phyloP scores from a whole-genome alignment of 2,329 filamentous ascomycete genomes.

The Alternaria dauci region DNA sequence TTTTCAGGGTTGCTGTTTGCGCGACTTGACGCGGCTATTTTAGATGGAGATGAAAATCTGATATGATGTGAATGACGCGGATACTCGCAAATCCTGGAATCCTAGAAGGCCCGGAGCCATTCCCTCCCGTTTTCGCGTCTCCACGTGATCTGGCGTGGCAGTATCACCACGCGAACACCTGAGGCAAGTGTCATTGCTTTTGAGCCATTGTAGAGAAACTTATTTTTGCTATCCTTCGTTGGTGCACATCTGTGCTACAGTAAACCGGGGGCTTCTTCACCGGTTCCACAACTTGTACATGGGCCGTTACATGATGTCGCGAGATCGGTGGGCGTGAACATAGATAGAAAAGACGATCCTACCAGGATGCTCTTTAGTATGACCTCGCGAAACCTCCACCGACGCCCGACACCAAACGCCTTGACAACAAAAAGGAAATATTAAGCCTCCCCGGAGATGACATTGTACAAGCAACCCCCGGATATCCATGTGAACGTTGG shows the following conservation, averaged over 20 bases:
- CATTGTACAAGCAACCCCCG: background rate
- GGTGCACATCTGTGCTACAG: background rate
- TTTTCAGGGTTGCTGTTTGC: slow-evolving; percentile 10
- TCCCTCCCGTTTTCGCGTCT: slow-evolving; percentile 13
- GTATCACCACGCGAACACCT: slow-evolving; percentile 4
- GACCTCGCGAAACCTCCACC: slow-evolving; percentile 13
- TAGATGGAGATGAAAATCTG: slow-evolving; percentile 12
- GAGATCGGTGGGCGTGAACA: slow-evolving; percentile 5
- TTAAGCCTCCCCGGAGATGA: background rate
- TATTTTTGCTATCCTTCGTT: background rate
- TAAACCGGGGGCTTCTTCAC: background rate
- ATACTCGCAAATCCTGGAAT: slow-evolving; percentile 14
- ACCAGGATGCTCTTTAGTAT: slow-evolving; percentile 2
- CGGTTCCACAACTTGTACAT: background rate
- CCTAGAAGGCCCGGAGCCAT: background rate
- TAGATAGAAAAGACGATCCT: slow-evolving; percentile 4
- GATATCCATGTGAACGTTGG: background rate
- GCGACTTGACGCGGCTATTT: slow-evolving; percentile 3
- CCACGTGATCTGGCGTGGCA: slow-evolving; percentile 15
- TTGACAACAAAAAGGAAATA: background rate
- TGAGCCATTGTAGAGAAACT: background rate
- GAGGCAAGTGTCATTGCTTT: background rate
- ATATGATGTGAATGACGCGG: slow-evolving; percentile 17
- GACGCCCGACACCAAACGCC: slow-evolving; percentile 4
- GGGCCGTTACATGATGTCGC: slow-evolving; percentile 9